phyloP scores from a whole-genome alignment of 1,284 basidiomycete genomes.

The Cryptococcus sp. region DNA sequence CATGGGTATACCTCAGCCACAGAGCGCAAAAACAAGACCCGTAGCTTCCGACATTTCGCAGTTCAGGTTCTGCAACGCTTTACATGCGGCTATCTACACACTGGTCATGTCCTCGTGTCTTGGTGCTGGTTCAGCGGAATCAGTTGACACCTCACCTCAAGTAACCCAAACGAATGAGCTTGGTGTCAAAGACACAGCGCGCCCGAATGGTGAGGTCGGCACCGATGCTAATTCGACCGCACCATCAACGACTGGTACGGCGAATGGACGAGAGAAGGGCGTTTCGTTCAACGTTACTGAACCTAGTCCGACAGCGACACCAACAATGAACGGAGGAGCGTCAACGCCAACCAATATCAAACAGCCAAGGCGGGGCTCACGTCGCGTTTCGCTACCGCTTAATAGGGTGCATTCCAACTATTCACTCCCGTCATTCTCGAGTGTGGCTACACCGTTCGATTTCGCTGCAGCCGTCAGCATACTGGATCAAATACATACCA shows the following conservation, averaged over 20 bases:
- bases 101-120: slow-evolving; percentile 69
- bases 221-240: not conserved
- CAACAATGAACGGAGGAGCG: slow-evolving; percentile 2
- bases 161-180: not conserved
- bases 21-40: slow-evolving; percentile 5
- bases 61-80: slow-evolving; percentile 69
- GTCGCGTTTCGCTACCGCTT: slow-evolving; percentile 54
- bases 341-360: slow-evolving; percentile 17
- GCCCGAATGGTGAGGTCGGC: not conserved
- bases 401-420: slow-evolving; percentile 56
- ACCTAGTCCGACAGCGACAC: slow-evolving; percentile 30
- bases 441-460: slow-evolving; percentile 65
- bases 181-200: not conserved
- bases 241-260: slow-evolving; percentile 1
- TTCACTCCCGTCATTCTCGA: slow-evolving; percentile 35
- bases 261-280: slow-evolving; percentile 20
- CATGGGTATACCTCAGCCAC: not conserved
- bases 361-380: slow-evolving; percentile 22
- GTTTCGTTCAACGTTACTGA: slow-evolving; percentile 42
- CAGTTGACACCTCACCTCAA: not conserved
- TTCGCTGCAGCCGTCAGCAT: slow-evolving; percentile 73
- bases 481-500: slow-evolving; percentile 66
- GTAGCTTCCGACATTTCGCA: slow-evolving; percentile 29
- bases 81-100: slow-evolving; percentile 75
- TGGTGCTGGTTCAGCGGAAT: slow-evolving; percentile 49